Evolutionary conservation across 768 basidiomycete genomes (phyloP), one percentile per base, ranked within the genome.

Genomic region (Suillus subalutaceus): DNA sequence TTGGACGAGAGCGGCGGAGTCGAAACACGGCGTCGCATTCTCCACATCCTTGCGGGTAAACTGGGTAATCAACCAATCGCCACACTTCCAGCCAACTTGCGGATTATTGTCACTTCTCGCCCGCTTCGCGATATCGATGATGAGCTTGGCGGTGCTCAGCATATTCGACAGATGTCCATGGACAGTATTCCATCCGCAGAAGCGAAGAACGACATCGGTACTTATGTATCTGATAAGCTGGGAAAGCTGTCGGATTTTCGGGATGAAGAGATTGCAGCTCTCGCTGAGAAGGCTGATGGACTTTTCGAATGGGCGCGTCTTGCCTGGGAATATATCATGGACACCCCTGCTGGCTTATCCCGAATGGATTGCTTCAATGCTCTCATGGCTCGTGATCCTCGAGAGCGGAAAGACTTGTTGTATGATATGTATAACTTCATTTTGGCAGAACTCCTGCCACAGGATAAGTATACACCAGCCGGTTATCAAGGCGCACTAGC

Each of bases 1-100:
- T 35, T 74, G 23, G 70, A 72, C 43, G 70, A 67, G 53, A 69
- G 66, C 44, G 65, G 63, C 23, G 48, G 65, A 18, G 55, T 16
- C 2, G 40, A 30, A 4, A 30, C 52, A 53, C 67, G 68, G 18
- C 37, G 41, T 15, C 30, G 16, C 5, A 62, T 75, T 53, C 71
- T 77, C 18, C 4, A 30, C 16, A 38, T 67, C 32, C 35, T 67
- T 40, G n/a, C 60, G 4, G 41, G 43, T 6, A n/a, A 57, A 63
- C 23, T 35, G 6, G 20, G 44, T 9, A 3, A 1, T 10, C 44
- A 20, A n/a, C 20, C 5, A 16, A 46, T 46, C 20, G n/a, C 58
- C 8, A 15, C 56, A 20, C 67, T 68, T 18, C 67, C 67, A 18
- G 8, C 30, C 15, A 55, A 41, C 53, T 56, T 66, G 38, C 59